Evolutionary conservation across 192 early-diverging fungal genomes (phyloP).

Genomic region (Coemansia sp.): DNA sequence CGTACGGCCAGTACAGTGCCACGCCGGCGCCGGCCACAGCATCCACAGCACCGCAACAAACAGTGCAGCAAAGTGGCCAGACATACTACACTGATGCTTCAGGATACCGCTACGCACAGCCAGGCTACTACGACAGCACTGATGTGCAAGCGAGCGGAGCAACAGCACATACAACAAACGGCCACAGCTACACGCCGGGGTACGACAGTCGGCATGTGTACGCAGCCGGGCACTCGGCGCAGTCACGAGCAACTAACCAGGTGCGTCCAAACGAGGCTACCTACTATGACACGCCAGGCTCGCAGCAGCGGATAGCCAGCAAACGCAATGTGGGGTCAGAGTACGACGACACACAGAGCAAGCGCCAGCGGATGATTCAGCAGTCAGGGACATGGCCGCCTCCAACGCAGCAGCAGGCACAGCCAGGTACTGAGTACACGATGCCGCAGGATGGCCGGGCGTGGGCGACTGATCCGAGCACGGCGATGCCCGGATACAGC

Average conservation of each 20-base stretch:
- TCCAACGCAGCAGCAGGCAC: conserved; percentile 3
- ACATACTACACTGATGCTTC: not conserved
- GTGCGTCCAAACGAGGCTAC: conserved; percentile 5
- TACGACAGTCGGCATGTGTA: conserved; percentile 2
- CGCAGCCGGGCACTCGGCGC: conserved; percentile 9
- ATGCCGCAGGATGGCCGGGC: not conserved
- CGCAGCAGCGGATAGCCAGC: not conserved
- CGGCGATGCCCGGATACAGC: conserved; percentile 5
- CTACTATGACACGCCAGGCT: conserved; percentile 18
- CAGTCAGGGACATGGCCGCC: conserved; percentile 25
- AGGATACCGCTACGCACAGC: conserved; percentile 5
- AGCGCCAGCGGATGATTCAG: conserved; percentile 42
- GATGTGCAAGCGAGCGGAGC: conserved; percentile 1
- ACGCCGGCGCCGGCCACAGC: conserved; percentile 6
- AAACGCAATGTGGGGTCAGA: conserved; percentile 15
- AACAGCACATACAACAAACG: conserved; percentile 4
- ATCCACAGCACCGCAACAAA: not conserved
- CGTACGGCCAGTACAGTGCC: conserved; percentile 2
- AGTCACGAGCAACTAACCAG: conserved; percentile 19
- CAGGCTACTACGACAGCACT: conserved; percentile 5
- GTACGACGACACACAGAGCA: conserved; percentile 24
- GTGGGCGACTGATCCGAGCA: conserved; percentile 8
- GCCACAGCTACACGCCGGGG: not conserved
- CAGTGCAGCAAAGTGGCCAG: not conserved
- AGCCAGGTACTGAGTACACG: not conserved